These are phyloP conservation scores for Theileria annulata DNA, from an alignment of 169 alveolate species.

Conservation along the genomic window DNA sequence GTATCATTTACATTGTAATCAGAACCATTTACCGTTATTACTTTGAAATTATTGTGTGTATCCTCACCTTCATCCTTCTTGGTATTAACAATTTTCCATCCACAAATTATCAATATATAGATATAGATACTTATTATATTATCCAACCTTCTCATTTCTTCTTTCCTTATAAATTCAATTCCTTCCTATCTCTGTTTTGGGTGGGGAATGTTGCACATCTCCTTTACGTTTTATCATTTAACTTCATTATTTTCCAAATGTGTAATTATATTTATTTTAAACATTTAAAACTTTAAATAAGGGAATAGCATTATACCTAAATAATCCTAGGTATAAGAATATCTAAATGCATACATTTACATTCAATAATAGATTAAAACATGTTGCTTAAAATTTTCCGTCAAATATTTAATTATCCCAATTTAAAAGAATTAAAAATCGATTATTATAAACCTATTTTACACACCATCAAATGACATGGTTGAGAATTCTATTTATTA, in stretches of 20 bases:
- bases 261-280: not conserved
- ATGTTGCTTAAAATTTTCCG: not conserved
- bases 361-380: not conserved
- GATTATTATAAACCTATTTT: not conserved
- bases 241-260: not conserved
- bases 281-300: slow-evolving; percentile 3
- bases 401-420: no score
- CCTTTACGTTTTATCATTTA: not conserved
- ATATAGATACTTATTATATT: not conserved
- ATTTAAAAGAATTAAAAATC: no score
- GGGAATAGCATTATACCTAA: not conserved
- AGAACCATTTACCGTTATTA: not conserved
- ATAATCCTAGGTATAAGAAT: not conserved
- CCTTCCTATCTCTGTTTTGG: not conserved
- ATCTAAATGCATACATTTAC: not conserved
- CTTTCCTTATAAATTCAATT: not conserved
- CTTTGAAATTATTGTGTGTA: not conserved
- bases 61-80: not conserved
- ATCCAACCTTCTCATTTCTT: not conserved
- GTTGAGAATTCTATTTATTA: not conserved
- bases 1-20: not conserved
- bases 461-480: not conserved
- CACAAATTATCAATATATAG: not conserved
- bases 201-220: not conserved
- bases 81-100: not conserved